phyloP scores from a whole-genome alignment of 805 yeast genomes.

The Myxozyma vanderwaltii region DNA sequence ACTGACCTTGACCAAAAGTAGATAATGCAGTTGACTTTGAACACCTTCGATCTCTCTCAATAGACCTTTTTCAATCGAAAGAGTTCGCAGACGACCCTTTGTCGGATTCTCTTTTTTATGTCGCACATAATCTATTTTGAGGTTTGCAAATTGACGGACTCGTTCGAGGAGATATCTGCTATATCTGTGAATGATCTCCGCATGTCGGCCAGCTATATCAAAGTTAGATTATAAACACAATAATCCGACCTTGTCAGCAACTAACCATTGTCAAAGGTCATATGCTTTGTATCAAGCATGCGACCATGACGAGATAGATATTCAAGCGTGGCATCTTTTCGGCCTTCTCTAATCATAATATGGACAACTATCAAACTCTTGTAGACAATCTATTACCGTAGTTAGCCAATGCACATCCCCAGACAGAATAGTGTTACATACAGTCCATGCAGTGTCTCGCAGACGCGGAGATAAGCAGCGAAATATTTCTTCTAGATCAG shows the following conservation, averaged over 20 bases:
- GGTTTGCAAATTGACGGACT: conserved; percentile 65
- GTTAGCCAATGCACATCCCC: neutral
- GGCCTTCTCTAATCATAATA: conserved; percentile 91
- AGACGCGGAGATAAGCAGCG: conserved; percentile 61
- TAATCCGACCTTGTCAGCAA: neutral
- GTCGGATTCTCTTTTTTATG: conserved; percentile 45
- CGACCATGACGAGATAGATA: conserved; percentile 56
- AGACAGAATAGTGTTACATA: conserved; percentile 9
- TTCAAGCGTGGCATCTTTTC: conserved; percentile 67
- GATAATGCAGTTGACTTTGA: conserved; percentile 73
- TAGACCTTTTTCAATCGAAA: conserved; percentile 75
- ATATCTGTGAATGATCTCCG: conserved; percentile 58
- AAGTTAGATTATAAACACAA: neutral
- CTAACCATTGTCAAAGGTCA: conserved; percentile 41
- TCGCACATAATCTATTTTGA: conserved; percentile 75
- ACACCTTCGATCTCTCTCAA: conserved; percentile 84
- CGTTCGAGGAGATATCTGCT: conserved; percentile 69
- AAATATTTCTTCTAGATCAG: conserved; percentile 70
- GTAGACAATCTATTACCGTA: conserved; percentile 59
- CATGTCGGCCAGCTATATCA: conserved; percentile 37
- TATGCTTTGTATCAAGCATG: conserved; percentile 51
- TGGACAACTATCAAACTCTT: conserved; percentile 84
- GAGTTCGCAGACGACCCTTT: conserved; percentile 56
- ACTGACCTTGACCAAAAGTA: conserved; percentile 60
- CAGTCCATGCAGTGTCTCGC: conserved; percentile 83